phyloP scores from a whole-genome alignment of 2,329 filamentous ascomycete species.

The Mariannaea elegans region DNA sequence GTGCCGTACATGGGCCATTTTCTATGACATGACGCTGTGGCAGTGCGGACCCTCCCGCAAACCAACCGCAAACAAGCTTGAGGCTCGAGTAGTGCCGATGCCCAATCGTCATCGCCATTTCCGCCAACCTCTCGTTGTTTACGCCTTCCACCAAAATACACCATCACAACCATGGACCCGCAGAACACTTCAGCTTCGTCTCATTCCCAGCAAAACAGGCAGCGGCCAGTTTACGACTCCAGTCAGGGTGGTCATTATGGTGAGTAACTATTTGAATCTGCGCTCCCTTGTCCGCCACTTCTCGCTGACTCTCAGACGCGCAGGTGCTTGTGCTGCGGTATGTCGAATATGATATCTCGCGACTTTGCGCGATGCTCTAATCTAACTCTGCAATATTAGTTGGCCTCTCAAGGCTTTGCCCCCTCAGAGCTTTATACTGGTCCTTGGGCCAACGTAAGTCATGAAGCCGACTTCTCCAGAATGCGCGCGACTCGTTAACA shows the following conservation, averaged over 20 bases:
- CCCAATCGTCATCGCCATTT: constrained; percentile 36
- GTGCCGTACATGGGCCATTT: no score
- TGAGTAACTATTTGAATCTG: constrained; percentile 50
- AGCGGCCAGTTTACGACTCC: constrained; percentile 75
- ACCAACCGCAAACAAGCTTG: neutral
- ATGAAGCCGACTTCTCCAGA: neutral
- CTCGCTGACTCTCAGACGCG: constrained; percentile 31
- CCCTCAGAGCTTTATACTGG: constrained; percentile 95
- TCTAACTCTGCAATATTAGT: constrained; percentile 57
- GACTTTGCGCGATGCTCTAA: constrained; percentile 18
- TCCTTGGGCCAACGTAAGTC: constrained; percentile 89
- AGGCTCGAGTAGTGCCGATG: constrained; percentile 24
- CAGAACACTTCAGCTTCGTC: constrained; percentile 59
- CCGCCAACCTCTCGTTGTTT: constrained; percentile 30
- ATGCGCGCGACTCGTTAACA: constrained; percentile 1
- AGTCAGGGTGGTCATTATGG: constrained; percentile 81
- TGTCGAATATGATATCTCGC: constrained; percentile 23
- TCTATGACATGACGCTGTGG: constrained; percentile 1
- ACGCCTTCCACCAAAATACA: constrained; percentile 7
- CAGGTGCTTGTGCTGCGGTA: constrained; percentile 60
- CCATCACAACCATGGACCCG: constrained; percentile 47
- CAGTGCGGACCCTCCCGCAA: constrained; percentile 9
- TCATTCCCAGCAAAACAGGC: constrained; percentile 65
- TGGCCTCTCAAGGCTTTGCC: constrained; percentile 86
- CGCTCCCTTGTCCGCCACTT: neutral